Evolutionary conservation across 106 monocot species (phyloP).

Genomic region (Triglochin maritima): DNA sequence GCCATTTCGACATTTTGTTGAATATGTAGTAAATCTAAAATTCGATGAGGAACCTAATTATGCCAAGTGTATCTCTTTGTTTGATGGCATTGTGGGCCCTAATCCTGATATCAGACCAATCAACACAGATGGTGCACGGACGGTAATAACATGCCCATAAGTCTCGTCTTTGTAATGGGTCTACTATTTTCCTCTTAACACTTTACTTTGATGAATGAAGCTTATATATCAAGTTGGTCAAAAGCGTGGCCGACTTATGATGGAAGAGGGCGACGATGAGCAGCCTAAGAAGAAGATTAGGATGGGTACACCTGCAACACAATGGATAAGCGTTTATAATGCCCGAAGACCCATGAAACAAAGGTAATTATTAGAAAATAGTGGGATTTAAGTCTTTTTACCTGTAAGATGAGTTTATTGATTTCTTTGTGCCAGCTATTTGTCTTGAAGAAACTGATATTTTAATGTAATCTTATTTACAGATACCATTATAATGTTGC

Average conservation of each 20-base stretch:
- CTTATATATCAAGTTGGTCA: conserved; percentile 80
- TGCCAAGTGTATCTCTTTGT: conserved; percentile 71
- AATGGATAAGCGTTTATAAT: conserved; percentile 92
- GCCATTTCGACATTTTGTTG: conserved; percentile 71
- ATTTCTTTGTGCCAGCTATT: background rate
- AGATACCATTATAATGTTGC: conserved; percentile 97
- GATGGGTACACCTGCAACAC: conserved; percentile 87
- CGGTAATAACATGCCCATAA: conserved; percentile 29
- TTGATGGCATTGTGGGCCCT: conserved; percentile 73
- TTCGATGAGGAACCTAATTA: conserved; percentile 97
- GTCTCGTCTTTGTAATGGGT: background rate
- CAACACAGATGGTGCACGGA: conserved; percentile 84
- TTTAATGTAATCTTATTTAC: background rate
- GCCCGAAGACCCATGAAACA: conserved; percentile 90
- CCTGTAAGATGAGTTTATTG: background rate
- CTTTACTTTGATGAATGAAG: conserved; percentile 28
- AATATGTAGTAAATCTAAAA: conserved; percentile 79
- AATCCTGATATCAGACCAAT: conserved; percentile 75
- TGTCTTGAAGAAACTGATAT: conserved; percentile 6
- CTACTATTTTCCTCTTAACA: conserved; percentile 6
- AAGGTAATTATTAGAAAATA: conserved; percentile 22
- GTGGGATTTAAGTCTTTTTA: background rate
- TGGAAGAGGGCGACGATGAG: conserved; percentile 74
- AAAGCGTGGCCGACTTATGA: conserved; percentile 63
- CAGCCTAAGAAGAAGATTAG: conserved; percentile 78